phyloP scores from a whole-genome alignment of 345 rosid species.

The Brassica napus region DNA sequence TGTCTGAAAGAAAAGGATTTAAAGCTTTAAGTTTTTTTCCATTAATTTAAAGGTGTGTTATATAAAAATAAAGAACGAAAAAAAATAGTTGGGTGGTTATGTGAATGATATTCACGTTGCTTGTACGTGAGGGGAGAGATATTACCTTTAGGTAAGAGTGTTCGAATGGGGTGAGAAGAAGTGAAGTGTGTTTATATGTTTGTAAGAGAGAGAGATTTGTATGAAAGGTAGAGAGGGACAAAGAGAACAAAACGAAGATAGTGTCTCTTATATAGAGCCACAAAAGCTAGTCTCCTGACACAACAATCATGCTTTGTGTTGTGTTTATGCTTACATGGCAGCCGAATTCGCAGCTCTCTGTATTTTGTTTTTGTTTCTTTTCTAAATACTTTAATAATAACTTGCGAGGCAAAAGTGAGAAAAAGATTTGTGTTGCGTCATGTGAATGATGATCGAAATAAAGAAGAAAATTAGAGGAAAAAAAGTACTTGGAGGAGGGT shows the following conservation, averaged over 20 bases:
- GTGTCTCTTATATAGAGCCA: slow-evolving; percentile 56
- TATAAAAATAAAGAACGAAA: background rate
- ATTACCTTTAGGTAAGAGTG: slow-evolving; percentile 27
- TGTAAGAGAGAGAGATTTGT: slow-evolving; percentile 12
- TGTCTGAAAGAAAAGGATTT: slow-evolving; percentile 60
- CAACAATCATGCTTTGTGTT: slow-evolving; percentile 80
- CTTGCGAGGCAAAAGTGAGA: slow-evolving; percentile 32
- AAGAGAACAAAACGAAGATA: slow-evolving; percentile 44
- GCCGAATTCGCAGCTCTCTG: slow-evolving; percentile 71
- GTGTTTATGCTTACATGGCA: slow-evolving; percentile 82
- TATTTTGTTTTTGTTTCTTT: slow-evolving; percentile 34
- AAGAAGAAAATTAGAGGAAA: slow-evolving; percentile 10
- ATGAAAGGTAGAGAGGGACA: slow-evolving; percentile 48
- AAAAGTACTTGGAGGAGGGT: background rate
- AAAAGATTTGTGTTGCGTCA: slow-evolving; percentile 50
- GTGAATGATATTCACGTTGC: slow-evolving; percentile 35
- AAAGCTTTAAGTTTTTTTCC: slow-evolving; percentile 31
- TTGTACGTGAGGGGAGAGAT: slow-evolving; percentile 29
- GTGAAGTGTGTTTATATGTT: slow-evolving; percentile 39
- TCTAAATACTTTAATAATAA: slow-evolving; percentile 38
- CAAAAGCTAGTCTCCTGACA: slow-evolving; percentile 62
- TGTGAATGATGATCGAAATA: slow-evolving; percentile 56
- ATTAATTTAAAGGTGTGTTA: background rate
- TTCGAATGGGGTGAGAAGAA: slow-evolving; percentile 32
- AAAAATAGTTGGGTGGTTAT: slow-evolving; percentile 24